Base-by-base conservation (phyloP, 176 grass and related monocot species). In the Puya raimondii region DNA sequence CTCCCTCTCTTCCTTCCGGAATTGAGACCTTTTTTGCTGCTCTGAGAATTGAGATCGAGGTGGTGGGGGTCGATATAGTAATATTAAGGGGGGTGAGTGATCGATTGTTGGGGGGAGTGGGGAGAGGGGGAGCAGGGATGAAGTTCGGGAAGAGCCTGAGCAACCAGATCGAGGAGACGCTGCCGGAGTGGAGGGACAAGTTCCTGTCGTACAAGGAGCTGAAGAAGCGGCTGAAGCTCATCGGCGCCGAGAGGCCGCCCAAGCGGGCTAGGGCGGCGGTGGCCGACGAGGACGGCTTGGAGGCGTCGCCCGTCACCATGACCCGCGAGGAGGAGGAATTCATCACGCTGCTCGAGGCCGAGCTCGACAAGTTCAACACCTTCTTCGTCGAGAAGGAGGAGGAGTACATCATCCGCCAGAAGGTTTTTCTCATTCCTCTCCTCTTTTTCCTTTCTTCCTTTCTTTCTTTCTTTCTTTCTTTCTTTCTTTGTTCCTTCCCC, bases 361-460 rank as follows among this genome's bases (percentile, higher is more conserved):
- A 96, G 83, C 66, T 96, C 26, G 88, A 88, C 50, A 84, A 90
- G 76, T 84, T 96, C 74, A 96, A 96, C 73, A 72, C 71, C 64
- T 91, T 96, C 74, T 96, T 96, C 78, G 56, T 88, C 11, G 88
- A 96, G 78, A 85, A 84, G 79, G 91, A 96, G 76, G 91, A 91
- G 50, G 88, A 88, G 23, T 91, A 87, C 85, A 74, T 96, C 85
- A 96, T 96, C 23, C 78, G 72, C 50, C 88, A 80, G 27, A 84
- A 64, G 88, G 85, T 86, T 52, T 23, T 42, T 48, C 4, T 22
- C 18, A 7, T 58, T 58, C 16, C 18, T 58, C 54, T 18, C 54
- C 13, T 58, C 9, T 12, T 54, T 53, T 4, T 16, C 1, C 3
- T 17, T 18, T 58, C 5, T 17, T 4, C 11, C 11, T 3, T 15